These are phyloP conservation scores for Oryza coarctata DNA, from an alignment of 176 grass and related monocot genomes.

Conservation along the genomic window DNA sequence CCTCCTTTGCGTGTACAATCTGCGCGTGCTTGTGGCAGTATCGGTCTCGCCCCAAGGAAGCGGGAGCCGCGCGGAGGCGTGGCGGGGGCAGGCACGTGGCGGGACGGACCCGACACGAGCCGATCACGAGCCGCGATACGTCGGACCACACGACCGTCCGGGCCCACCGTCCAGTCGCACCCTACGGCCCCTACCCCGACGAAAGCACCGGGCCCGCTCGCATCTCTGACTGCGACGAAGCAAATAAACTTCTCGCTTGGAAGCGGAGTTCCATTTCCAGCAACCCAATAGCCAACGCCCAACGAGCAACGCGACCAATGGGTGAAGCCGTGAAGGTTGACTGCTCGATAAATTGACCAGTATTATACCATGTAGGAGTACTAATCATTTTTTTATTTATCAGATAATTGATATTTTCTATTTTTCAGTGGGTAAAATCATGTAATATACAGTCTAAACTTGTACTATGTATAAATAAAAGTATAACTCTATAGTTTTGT, in stretches of 20 bases:
- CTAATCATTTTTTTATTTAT: no score
- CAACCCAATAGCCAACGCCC: background rate
- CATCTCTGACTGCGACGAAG: conserved; percentile 14
- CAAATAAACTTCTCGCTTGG: background rate
- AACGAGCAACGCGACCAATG: no score
- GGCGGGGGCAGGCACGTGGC: conserved; percentile 39
- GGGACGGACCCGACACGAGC: conserved; percentile 40
- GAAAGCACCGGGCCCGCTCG: background rate
- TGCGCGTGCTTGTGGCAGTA: conserved; percentile 23
- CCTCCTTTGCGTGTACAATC: conserved; percentile 9
- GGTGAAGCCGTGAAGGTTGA: no score
- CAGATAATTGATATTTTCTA: no score
- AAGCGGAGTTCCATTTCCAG: background rate
- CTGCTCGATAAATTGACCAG: no score
- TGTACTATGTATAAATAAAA: no score
- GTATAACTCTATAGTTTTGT: no score
- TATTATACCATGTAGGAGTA: no score
- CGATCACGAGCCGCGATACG: conserved; percentile 22
- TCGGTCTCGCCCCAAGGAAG: conserved; percentile 9
- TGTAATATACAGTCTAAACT: no score
- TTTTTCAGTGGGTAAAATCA: no score
- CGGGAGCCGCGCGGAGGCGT: conserved; percentile 14
- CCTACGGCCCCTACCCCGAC: background rate
- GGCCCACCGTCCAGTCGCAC: conserved; percentile 10
- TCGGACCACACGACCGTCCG: conserved; percentile 13